Evolutionary conservation across 2,329 filamentous ascomycete species (phyloP).

Genomic region (Stylonectria norvegica): DNA sequence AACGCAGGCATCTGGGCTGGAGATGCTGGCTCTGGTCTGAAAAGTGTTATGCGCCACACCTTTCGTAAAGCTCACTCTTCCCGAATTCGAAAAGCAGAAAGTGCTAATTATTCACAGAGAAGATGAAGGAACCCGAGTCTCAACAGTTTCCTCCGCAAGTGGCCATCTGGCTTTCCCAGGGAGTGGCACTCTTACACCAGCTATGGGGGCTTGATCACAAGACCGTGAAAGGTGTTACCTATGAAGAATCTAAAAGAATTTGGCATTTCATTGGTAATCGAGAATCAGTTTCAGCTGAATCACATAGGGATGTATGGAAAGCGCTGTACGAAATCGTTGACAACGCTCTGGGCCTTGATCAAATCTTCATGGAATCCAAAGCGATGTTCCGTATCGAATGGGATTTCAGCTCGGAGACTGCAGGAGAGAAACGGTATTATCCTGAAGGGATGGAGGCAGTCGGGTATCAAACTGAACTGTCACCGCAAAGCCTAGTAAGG

Average conservation of each 20-base stretch:
- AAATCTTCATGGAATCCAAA: slow-evolving; percentile 9
- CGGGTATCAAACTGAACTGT: rapidly evolving
- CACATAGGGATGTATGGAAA: rapidly evolving
- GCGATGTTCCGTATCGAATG: slow-evolving; percentile 2
- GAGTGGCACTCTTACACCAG: background rate
- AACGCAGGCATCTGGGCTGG: background rate
- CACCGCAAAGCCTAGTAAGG: background rate
- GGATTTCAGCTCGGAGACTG: rapidly evolving
- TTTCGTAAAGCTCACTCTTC: too few species aligned
- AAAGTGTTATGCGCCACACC: too few species aligned
- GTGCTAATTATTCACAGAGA: background rate
- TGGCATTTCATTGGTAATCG: background rate
- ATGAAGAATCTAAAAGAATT: background rate
- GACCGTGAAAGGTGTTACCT: rapidly evolving
- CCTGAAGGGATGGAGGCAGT: background rate
- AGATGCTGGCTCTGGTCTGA: rapidly evolving
- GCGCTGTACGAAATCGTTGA: background rate
- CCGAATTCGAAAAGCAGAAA: too few species aligned
- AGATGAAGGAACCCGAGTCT: rapidly evolving
- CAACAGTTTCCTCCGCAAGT: background rate
- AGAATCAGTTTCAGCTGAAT: rapidly evolving
- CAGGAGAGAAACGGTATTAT: rapidly evolving
- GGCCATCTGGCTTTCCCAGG: slow-evolving; percentile 10
- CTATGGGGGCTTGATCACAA: background rate
- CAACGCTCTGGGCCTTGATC: slow-evolving; percentile 9